Conservation (phyloP, 2,329 filamentous ascomycete genomes). For the Lasiodiplodia citricola region DNA sequence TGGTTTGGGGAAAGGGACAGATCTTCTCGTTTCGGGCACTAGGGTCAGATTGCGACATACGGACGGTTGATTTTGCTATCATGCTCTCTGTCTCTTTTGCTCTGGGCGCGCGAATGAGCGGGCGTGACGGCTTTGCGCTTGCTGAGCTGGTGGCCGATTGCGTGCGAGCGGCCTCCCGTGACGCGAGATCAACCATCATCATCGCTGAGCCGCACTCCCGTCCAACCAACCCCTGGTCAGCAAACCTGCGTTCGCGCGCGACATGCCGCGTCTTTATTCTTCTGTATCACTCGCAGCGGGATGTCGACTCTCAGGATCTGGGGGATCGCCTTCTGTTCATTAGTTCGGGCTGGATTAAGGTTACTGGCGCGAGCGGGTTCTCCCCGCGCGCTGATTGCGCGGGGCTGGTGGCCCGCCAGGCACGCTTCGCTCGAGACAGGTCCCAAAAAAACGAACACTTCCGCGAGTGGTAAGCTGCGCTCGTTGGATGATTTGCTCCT, state of each 20-base stretch:
- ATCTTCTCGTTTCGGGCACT: not conserved
- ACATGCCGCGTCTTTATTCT: not conserved
- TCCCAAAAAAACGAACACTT: not conserved
- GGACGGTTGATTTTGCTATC: slow-evolving; percentile 2
- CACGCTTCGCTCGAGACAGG: not conserved
- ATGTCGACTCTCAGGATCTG: not conserved
- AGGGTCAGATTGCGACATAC: slow-evolving; percentile 23
- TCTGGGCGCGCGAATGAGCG: not conserved
- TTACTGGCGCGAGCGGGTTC: not conserved
- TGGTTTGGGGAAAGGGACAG: not conserved
- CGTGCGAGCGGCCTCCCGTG: slow-evolving; percentile 7
- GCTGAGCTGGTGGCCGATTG: slow-evolving; percentile 8
- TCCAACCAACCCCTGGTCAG: not conserved
- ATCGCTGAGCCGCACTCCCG: not conserved
- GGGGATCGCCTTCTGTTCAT: not conserved
- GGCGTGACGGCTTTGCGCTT: not conserved
- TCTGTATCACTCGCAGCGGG: not conserved
- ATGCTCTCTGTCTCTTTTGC: no score
- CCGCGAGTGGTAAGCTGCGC: not conserved
- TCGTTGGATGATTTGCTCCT: not conserved
- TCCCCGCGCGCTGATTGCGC: not conserved
- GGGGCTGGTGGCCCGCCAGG: not conserved
- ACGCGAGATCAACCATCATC: slow-evolving; percentile 2
- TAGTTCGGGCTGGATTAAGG: not conserved
- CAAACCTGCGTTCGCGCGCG: not conserved